Evolutionary conservation across 2,329 filamentous ascomycete genomes (phyloP), one percentile per base, ranked within the genome.

Genomic region (Apiospora hydei): DNA sequence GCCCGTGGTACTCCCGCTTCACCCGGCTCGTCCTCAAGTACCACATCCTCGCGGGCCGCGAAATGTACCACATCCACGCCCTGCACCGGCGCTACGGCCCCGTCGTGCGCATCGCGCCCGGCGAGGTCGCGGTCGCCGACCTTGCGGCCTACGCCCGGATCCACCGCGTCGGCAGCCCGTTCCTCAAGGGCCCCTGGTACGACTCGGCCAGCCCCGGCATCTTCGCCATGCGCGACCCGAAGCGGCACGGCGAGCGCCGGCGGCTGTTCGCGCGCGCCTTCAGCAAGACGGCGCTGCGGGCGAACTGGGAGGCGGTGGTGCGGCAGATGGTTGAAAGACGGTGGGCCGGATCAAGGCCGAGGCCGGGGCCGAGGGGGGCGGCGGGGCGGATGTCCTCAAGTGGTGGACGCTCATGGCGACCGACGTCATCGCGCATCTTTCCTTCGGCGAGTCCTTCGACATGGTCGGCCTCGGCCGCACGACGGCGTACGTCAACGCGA

Each of bases 401-500:
- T 90, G 88, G 88, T 87, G 83, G 80, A 77, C 84, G 5, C 88
- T 88, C 69, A 84, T 89, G 82, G 80, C 87, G 0, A 88, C 87
- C 0, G 88, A 90, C 75, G 78, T 88, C 0, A 87, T 89, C 69
- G 86, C 84, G 0, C 83, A 89, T 68, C 77, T 90, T 4, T 84
- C 80, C 1, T 90, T 90, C 76, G 88, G 88, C 0, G 84, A 89
- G n/a, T 86, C 86, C 0, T 89, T 90, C 72, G 77, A 79, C 0
- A 85, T 86, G 80, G 77, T 91, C 5, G 86, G 72, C 79, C 38
- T 24, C 11, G 69, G 69, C 18, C 38, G 84, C 82, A 82, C 82
- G 78, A 85, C 80, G 49, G 77, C 82, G 53, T 86, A 86, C 67
- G 82, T 80, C 21, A 69, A 74, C 8, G 83, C 85, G 47, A 75